Evolutionary conservation across 2,329 filamentous ascomycete genomes (phyloP).

Genomic region (Aspergillus sp.): DNA sequence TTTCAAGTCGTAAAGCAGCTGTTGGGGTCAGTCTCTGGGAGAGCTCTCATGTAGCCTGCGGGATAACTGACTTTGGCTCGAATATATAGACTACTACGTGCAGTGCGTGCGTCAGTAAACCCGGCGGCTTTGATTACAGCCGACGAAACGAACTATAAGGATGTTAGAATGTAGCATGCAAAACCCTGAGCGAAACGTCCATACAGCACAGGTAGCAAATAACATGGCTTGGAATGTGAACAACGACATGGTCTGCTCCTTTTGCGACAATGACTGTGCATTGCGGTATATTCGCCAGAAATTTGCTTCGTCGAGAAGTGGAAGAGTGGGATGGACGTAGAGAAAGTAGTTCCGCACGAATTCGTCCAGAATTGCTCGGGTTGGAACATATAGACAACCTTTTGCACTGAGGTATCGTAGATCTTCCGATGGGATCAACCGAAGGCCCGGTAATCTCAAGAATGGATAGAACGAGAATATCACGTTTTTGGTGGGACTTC

Average conservation of each 20-base stretch:
- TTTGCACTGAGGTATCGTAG: constrained; percentile 4
- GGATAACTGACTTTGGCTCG: constrained; percentile 1
- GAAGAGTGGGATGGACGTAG: constrained; percentile 7
- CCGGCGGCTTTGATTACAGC: constrained; percentile 1
- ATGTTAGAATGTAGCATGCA: background rate
- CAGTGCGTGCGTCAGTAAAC: background rate
- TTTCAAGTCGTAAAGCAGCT: constrained; percentile 6
- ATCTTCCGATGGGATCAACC: background rate
- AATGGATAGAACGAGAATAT: constrained; percentile 5
- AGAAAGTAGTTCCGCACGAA: constrained; percentile 6
- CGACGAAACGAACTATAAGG: background rate
- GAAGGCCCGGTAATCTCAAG: constrained; percentile 2
- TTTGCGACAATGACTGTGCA: background rate
- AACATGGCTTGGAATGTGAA: constrained; percentile 9
- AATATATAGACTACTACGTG: constrained; percentile 2
- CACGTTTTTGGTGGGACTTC: background rate
- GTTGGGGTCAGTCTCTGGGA: background rate
- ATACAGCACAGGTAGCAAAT: constrained; percentile 5
- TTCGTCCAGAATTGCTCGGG: constrained; percentile 1
- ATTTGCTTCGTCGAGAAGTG: constrained; percentile 5
- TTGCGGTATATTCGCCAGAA: constrained; percentile 6
- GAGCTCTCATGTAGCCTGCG: background rate
- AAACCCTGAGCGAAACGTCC: background rate
- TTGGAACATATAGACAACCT: constrained; percentile 1
- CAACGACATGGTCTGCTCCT: background rate